Percentiles rank a stretch among this genome's conserved stretches.
These are phyloP conservation scores for Nitzschia sp. DNA, from an alignment of 108 stramenopile species.

Conservation along the genomic window DNA sequence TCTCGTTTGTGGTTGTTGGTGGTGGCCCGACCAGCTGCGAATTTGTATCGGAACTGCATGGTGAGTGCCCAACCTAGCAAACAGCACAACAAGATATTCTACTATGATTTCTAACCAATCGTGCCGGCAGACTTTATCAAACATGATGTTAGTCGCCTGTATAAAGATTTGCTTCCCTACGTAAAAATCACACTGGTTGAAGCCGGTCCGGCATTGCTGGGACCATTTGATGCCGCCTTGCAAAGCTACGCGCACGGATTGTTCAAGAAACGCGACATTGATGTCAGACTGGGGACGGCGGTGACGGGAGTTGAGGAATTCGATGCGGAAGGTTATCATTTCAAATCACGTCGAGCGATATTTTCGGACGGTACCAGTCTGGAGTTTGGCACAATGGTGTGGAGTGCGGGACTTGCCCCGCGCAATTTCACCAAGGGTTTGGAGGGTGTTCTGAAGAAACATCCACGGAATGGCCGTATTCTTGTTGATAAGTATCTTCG, in stretches of 20 bases:
- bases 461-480: constrained; percentile 58
- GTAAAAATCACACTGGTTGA: constrained; percentile 91
- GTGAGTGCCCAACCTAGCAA: no score
- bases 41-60: constrained; percentile 92
- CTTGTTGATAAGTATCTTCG: constrained; percentile 88
- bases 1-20: constrained; percentile 96
- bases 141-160: constrained; percentile 84
- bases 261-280: constrained; percentile 73
- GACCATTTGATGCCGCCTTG: constrained; percentile 85
- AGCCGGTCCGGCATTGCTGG: constrained; percentile 88
- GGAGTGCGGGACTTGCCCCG: constrained; percentile 88
- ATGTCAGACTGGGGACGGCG: constrained; percentile 73
- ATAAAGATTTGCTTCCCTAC: constrained; percentile 77
- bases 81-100: no score
- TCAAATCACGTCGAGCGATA: constrained; percentile 42
- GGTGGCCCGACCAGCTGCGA: constrained; percentile 97
- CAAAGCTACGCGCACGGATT: constrained; percentile 69
- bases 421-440: constrained; percentile 15
- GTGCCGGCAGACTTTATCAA: constrained; percentile 76
- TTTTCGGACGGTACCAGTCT: constrained; percentile 80
- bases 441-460: constrained; percentile 15
- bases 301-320: constrained; percentile 58
- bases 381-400: constrained; percentile 90
- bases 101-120: no score
- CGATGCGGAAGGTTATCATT: background rate